Base-by-base conservation (phyloP, 805 yeast species). In the Candida verbasci region DNA sequence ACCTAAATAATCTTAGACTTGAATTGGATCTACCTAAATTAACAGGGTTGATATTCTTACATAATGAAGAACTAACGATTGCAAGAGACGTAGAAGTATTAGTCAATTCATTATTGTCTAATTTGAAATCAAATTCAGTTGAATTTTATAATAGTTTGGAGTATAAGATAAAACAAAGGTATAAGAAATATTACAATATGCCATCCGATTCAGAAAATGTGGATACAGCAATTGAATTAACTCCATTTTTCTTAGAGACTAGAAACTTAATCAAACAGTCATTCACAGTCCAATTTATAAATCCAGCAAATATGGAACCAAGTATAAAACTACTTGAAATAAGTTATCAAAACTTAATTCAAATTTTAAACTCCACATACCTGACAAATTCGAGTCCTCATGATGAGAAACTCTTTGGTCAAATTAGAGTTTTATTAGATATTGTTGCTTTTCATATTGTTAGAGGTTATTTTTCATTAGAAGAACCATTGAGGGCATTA, bases 361-460 rank as follows among this genome's bases (percentile, higher is more conserved):
- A 47, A 4, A 37, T 65, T 9, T 25, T 60, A n/a, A 32, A 29
- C 17, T 15, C 11, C 7, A 31, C 24, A 9, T 18, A 9, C 20
- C 12, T 14, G 9, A 24, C 34, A 17, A 31, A 33, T 9, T 23
- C 54, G 2, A 48, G 60, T 2, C 38, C 40, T 3, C 70, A 63
- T 41, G 72, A 67, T 40, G 18, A 34, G 4, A 41, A 41, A 14
- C 39, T 67, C 9, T 58, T 57, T 31, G 23, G 8, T 4, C 65
- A 62, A 33, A 49, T 72, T 24, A 53, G 86, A 29, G 49, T 52
- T 8, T 55, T 82, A 31, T 53, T 83, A 5, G 95, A 86, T 49
- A 53, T 76, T 3, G 49, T 75, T 5, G 80, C 82, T 0, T 65
- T 82, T 34, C 84, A 82, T 46, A 77, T 85, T 8, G 74, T 76